Conservation (phyloP, 2,329 filamentous ascomycete genomes). For the Botrytis deweyae region DNA sequence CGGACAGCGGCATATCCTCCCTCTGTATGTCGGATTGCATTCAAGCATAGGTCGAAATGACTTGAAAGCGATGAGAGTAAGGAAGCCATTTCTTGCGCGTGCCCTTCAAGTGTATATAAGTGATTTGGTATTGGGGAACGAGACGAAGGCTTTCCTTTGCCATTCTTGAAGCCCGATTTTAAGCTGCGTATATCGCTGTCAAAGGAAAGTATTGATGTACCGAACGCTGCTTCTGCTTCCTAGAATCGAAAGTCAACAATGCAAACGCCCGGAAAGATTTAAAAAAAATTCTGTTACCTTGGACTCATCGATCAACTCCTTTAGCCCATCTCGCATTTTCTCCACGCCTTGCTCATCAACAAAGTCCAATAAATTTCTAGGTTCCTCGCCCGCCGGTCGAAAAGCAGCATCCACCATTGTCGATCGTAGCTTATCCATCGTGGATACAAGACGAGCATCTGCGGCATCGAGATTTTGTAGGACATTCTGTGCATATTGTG, state of each 20-base stretch:
- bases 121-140: conserved; percentile 45
- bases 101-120: conserved; percentile 46
- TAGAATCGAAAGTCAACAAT: conserved; percentile 33
- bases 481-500: conserved; percentile 45
- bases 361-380: conserved; percentile 70
- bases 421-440: conserved; percentile 62
- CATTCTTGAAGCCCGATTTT: conserved; percentile 45
- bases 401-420: conserved; percentile 65
- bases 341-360: conserved; percentile 71
- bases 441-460: conserved; percentile 62
- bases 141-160: conserved; percentile 38
- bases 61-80: conserved; percentile 76
- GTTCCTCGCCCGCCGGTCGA: conserved; percentile 56
- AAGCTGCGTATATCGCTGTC: conserved; percentile 70
- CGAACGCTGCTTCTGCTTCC: conserved; percentile 69
- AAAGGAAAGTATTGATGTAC: conserved; percentile 65
- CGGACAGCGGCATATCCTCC: conserved; percentile 69
- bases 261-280: not conserved
- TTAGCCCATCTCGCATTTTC: conserved; percentile 63
- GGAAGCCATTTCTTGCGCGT: conserved; percentile 80
- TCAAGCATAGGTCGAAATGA: conserved; percentile 93
- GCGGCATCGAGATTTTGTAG: conserved; percentile 66
- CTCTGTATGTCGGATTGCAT: conserved; percentile 86
- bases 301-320: conserved; percentile 68
- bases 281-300: conserved; percentile 49